Conservation (phyloP, 371 early-diverging fungal species). For the Mortierella sp. region DNA sequence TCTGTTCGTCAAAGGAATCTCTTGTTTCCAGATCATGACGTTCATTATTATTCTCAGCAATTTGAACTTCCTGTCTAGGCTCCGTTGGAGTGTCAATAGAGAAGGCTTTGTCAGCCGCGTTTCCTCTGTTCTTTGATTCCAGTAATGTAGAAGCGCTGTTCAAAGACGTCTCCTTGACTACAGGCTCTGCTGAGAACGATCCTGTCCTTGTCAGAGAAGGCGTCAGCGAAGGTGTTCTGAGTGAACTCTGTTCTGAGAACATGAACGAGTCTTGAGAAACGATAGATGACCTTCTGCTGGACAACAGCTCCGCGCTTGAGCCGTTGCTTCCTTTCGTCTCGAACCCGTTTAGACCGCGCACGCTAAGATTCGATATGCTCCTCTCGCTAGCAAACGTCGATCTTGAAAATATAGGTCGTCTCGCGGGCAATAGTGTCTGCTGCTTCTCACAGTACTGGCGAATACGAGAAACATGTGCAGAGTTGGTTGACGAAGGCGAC, state of each 20-base stretch:
- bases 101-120: too few species aligned
- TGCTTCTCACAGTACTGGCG: constrained; percentile 54
- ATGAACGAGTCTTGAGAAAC: constrained; percentile 52
- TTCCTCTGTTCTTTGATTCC: background rate
- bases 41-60: background rate
- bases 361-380: constrained; percentile 23
- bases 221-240: constrained; percentile 31
- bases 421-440: constrained; percentile 50
- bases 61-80: background rate
- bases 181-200: constrained; percentile 21
- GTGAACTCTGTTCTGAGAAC: constrained; percentile 38
- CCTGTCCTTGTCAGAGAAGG: constrained; percentile 38
- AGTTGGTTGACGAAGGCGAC: constrained; percentile 25
- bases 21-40: constrained; percentile 1
- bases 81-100: background rate
- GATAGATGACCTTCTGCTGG: constrained; percentile 48
- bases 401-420: constrained; percentile 49
- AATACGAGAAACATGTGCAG: constrained; percentile 36
- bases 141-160: background rate
- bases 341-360: constrained; percentile 17
- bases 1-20: constrained; percentile 1
- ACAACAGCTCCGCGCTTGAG: constrained; percentile 14
- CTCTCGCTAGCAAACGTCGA: constrained; percentile 34
- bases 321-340: constrained; percentile 9
- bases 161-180: constrained; percentile 2